Conservation (phyloP, 768 basidiomycete species). For the Mycena polygramma region DNA sequence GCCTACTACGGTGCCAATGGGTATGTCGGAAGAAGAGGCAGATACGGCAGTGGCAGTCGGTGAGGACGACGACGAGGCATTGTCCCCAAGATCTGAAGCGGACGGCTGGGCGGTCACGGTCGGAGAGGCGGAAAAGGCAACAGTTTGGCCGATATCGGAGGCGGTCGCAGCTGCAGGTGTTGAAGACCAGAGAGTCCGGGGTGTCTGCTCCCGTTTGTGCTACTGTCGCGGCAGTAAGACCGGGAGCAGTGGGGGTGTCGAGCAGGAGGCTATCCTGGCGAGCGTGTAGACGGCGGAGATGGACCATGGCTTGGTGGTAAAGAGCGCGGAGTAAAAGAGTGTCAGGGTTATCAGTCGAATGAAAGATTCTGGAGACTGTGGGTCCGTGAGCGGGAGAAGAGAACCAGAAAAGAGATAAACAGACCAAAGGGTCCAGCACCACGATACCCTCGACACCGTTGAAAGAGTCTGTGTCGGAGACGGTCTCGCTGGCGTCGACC, state of each 20-base stretch:
- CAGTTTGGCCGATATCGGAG: conserved; percentile 33
- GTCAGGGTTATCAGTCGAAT: conserved; percentile 8
- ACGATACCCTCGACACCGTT: neutral
- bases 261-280: conserved; percentile 17
- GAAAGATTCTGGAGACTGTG: conserved; percentile 29
- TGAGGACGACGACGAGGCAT: conserved; percentile 14
- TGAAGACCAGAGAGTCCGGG: conserved; percentile 35
- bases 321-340: conserved; percentile 34
- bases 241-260: conserved; percentile 37
- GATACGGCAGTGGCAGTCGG: conserved; percentile 1
- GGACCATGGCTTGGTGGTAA: conserved; percentile 27
- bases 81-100: conserved; percentile 20
- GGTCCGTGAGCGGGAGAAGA: neutral
- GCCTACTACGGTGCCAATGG: conserved; percentile 70
- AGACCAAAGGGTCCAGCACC: neutral
- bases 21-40: conserved; percentile 49
- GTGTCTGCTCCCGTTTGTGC: conserved; percentile 11
- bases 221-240: conserved; percentile 31
- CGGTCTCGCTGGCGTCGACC: neutral
- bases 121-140: conserved; percentile 28
- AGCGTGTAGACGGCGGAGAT: conserved; percentile 19
- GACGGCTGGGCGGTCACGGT: conserved; percentile 25
- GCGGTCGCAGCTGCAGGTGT: conserved; percentile 39
- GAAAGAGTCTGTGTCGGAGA: neutral
- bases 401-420: neutral